Conservation (phyloP, 2,329 filamentous ascomycete species). For the Colletotrichum lini region DNA sequence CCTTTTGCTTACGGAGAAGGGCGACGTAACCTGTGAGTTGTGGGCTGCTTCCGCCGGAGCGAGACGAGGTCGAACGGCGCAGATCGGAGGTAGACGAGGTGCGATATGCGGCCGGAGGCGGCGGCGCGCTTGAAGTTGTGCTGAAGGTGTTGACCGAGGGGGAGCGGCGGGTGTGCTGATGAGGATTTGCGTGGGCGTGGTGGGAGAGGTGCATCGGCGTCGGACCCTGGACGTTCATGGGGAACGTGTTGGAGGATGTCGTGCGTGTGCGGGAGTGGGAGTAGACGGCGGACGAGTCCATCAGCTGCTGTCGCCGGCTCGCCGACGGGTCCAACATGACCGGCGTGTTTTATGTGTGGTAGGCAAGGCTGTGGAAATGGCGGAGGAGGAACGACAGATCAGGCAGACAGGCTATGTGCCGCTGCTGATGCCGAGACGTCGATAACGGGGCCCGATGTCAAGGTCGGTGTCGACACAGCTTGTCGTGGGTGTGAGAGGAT, state of each 20-base stretch:
- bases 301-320: conserved; percentile 46
- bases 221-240: conserved; percentile 49
- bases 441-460: background rate
- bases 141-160: conserved; percentile 78
- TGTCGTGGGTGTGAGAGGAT: too few relatives aligned
- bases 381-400: background rate
- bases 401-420: conserved; percentile 15
- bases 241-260: conserved; percentile 69
- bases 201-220: conserved; percentile 54
- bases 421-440: background rate
- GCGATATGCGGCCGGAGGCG: conserved; percentile 67
- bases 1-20: conserved; percentile 96
- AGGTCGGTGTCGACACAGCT: background rate
- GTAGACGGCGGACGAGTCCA: conserved; percentile 55
- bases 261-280: conserved; percentile 69
- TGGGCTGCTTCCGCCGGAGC: conserved; percentile 69
- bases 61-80: conserved; percentile 84
- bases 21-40: conserved; percentile 89
- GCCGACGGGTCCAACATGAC: conserved; percentile 43
- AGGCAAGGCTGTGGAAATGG: background rate
- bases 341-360: background rate
- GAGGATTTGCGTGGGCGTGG: conserved; percentile 48
- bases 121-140: conserved; percentile 78
- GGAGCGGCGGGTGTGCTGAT: conserved; percentile 66
- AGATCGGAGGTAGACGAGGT: conserved; percentile 70